A percentile compares a stretch with the other conserved stretches of the same genome.
Conservation (phyloP, 345 rosid species). For the Linum trigynum region DNA sequence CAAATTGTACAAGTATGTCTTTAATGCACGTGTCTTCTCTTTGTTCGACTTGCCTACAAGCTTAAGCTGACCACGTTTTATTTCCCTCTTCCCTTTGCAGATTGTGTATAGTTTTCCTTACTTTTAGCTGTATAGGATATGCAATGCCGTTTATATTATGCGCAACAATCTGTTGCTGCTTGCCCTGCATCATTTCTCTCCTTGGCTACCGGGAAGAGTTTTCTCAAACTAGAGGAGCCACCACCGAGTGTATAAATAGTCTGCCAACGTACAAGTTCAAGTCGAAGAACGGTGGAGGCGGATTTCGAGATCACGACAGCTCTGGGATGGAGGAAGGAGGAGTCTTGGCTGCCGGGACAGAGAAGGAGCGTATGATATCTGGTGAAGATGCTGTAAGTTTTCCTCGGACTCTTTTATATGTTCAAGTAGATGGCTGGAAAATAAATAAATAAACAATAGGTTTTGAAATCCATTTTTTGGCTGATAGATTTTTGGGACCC, state of each 20-base stretch:
- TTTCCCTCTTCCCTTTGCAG: constrained; percentile 36
- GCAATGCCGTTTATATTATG: constrained; percentile 92
- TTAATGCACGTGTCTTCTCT: not conserved
- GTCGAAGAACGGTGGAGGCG: constrained; percentile 26
- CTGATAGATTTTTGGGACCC: too few relatives aligned
- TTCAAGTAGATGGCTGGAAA: too few relatives aligned
- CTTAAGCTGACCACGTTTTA: constrained; percentile 5
- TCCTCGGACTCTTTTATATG: not conserved
- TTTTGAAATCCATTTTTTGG: not conserved
- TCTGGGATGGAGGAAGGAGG: constrained; percentile 54
- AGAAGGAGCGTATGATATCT: constrained; percentile 57
- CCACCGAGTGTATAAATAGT: constrained; percentile 50
- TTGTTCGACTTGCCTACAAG: not conserved
- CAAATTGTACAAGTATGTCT: constrained; percentile 59
- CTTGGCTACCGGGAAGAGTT: constrained; percentile 66
- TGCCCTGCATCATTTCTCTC: constrained; percentile 85
- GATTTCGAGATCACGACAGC: constrained; percentile 23
- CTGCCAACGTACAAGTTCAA: constrained; percentile 73
- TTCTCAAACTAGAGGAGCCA: constrained; percentile 74
- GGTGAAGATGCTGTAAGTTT: constrained; percentile 88
- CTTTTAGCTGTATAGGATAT: constrained; percentile 85
- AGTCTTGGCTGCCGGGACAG: constrained; percentile 54
- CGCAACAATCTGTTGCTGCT: constrained; percentile 82
- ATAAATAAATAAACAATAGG: not conserved
- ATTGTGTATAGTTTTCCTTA: constrained; percentile 84